Evolutionary conservation across 208 protist species (phyloP).

Genomic region (Trypanosoma conorhini): DNA sequence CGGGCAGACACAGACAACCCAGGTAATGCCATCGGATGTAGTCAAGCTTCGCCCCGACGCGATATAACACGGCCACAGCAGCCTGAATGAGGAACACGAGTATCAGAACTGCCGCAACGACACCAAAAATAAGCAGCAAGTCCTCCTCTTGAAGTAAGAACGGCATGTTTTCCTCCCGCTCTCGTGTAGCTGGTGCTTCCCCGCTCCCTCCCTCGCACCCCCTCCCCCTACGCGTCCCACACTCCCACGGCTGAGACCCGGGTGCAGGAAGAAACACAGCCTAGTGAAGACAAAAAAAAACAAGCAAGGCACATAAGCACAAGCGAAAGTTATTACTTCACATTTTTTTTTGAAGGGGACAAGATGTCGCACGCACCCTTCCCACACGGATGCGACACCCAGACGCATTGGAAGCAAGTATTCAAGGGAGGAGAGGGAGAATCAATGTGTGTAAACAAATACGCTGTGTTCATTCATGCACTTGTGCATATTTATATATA

Average conservation of each 20-base stretch:
- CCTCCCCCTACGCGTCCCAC: background rate
- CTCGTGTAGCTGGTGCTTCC: background rate
- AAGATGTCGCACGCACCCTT: background rate
- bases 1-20: constrained; percentile 13
- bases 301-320: background rate
- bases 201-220: background rate
- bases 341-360: background rate
- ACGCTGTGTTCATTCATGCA: too few relatives aligned
- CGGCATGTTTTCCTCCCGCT: background rate
- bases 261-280: background rate
- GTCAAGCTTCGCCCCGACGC: background rate
- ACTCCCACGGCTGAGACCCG: background rate
- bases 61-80: background rate
- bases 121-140: constrained; percentile 7
- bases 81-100: constrained; percentile 15
- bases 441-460: background rate
- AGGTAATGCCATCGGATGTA: constrained; percentile 17
- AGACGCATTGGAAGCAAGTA: background rate
- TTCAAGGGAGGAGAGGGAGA: background rate
- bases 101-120: background rate
- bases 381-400: background rate
- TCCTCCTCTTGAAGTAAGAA: constrained; percentile 20
- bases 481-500: background rate
- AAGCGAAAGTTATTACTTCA: background rate
- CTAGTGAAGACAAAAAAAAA: background rate